Base-by-base conservation (phyloP, 176 grass and related monocot species). In the Pharus latifolius region DNA sequence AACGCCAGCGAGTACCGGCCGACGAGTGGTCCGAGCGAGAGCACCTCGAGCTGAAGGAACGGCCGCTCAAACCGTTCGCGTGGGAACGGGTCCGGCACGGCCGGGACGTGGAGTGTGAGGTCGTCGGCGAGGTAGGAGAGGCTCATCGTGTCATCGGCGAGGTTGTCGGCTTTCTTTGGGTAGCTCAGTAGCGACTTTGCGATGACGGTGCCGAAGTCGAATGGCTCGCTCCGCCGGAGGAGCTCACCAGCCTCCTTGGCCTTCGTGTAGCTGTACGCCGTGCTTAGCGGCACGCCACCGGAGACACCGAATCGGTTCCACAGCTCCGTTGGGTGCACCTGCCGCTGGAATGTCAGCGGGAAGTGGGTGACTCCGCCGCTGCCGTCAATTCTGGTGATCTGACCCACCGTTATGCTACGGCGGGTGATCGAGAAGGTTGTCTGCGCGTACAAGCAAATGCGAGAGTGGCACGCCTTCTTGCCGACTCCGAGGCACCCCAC, bases 101-200 rank as follows among this genome's bases (percentile, higher is more conserved):
- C 82, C 1, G 72, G 35, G 37, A 88, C 75, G 35, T 84, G 82
- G 15, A 96, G 62, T 0, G 68, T 81, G 29, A 96, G 85, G 34
- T 96, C 92, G 22, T 79, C 73, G 15, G 88, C 79, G 53, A 86
- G 83, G 61, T 24, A 57, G 70, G 83, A 86, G 6, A 87, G 46
- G 35, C 58, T 60, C 38, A 25, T 41, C 34, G 2, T 18, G 6
- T 77, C 79, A 29, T 49, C 46, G 74, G 17, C 4, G 35, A 35
- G 15, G 48, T 63, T 3, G 40, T n/a, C 45, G 16, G 0, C 27
- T 34, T 64, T 56, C 18, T 73, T 68, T 56, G 92, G 92, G 72
- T 89, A 96, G 69, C 85, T 92, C 33, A 96, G 60, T n/a, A 96
- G 64, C 5, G 92, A 96, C 60, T 96, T 96, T 31, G 84, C 87